Base-by-base conservation (phyloP, 2,329 filamentous ascomycete genomes). In the Arachnomyces sp. region DNA sequence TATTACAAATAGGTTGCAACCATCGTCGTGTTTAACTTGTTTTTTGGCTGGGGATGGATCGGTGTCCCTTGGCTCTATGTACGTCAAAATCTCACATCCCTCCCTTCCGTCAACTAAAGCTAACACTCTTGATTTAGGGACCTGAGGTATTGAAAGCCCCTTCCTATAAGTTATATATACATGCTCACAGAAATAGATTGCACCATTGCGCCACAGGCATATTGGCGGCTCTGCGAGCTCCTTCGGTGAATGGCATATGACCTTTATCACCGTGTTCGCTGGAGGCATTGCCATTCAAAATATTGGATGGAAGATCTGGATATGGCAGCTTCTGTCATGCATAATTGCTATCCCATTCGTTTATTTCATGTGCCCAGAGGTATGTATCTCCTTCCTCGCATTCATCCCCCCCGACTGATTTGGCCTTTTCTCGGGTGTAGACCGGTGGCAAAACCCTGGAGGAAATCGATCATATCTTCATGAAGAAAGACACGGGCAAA, bases 301-400 rank as follows among this genome's bases (percentile, higher is more conserved):
- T 29, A 51, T 63, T 17, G 61, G 61, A 2, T 59, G 54, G 43
- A 57, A 57, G 42, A 63, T 65, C 31, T 65, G 57, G 52, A 51
- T 64, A 40, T 65, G 60, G 61, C 53, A 55, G 36, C 44, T 60
- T 31, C 38, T 25, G 9, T 25, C 20, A 25, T 25, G 20, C 20
- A 5, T 25, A 5, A 5, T 25, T 25, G 20, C 20, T 9, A 25
- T 25, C 9, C 20, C 20, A 5, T 25, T 25, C 20, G 20, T 25
- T 9, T 25, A 25, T 25, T 25, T 25, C 20, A 25, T 25, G 20
- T 25, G 20, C 20, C 20, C 20, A 5, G 20, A 25, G 20, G 20
- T 25, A 25, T 25, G 20, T 25, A 25, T 9, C 20, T 9, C 20
- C 20, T 25, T 25, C 9, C 20, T 25, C 20, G 20, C 9, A 25